Percentiles rank a stretch among this genome's conserved stretches.
Evolutionary conservation across 768 basidiomycete species (phyloP).

Genomic region (Krasilnikovozyma curviuscula): DNA sequence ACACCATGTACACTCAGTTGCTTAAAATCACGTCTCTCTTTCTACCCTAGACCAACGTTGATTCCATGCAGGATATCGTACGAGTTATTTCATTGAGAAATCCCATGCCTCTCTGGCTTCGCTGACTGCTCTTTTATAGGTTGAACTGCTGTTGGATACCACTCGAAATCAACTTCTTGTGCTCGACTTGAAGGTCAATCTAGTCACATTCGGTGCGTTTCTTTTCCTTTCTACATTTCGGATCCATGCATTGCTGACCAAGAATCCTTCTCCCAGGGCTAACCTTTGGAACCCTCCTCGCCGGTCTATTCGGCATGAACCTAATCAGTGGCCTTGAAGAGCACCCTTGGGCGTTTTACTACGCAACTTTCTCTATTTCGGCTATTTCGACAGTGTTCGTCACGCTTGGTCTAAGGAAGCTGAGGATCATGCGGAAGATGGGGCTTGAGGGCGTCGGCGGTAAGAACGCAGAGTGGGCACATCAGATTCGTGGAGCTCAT

Average conservation of each 20-base stretch:
- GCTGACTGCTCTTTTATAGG: too few species aligned
- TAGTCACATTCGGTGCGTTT: too few species aligned
- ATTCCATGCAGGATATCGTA: slow-evolving; percentile 8
- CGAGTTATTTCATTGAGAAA: too few species aligned
- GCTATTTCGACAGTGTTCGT: background rate
- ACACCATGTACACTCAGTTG: too few species aligned
- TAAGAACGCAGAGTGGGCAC: too few species aligned
- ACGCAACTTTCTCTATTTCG: background rate
- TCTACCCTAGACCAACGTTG: slow-evolving; percentile 10
- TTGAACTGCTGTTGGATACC: slow-evolving; percentile 5
- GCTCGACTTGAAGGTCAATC: slow-evolving; percentile 7
- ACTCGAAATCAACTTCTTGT: slow-evolving; percentile 9
- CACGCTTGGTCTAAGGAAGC: slow-evolving; percentile 1
- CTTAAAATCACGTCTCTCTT: too few species aligned
- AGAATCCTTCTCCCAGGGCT: slow-evolving; percentile 4
- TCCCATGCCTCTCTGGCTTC: too few species aligned
- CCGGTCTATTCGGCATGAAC: slow-evolving; percentile 10
- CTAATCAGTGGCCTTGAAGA: slow-evolving; percentile 5
- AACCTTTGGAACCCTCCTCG: slow-evolving; percentile 4
- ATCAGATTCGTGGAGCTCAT: too few species aligned
- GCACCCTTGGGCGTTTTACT: background rate
- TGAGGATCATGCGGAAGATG: background rate
- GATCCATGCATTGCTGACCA: too few species aligned
- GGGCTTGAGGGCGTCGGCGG: background rate
- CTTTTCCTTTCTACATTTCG: too few species aligned